Evolutionary conservation across 805 yeast species (phyloP).

Genomic region (Metschnikowia kunwiensis): DNA sequence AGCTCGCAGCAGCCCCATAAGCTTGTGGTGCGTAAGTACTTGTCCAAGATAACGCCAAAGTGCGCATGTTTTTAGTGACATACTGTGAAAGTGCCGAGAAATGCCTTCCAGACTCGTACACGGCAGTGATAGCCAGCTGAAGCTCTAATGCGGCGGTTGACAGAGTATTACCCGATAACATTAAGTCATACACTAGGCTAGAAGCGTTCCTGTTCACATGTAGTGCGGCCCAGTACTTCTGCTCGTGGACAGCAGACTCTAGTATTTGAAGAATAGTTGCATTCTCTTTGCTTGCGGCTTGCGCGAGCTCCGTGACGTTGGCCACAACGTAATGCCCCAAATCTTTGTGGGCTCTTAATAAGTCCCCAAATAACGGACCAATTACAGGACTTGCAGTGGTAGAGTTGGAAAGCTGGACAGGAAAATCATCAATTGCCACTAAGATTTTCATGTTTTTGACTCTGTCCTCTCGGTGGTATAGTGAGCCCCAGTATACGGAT

Average conservation of each 20-base stretch:
- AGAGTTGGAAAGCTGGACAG: constrained; percentile 19
- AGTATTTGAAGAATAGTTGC: constrained; percentile 21
- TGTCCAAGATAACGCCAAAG: constrained; percentile 23
- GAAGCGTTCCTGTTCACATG: constrained; percentile 28
- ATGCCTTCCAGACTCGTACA: constrained; percentile 31
- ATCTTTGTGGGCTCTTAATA: constrained; percentile 14
- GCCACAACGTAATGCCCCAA: constrained; percentile 23
- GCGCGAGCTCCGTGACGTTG: constrained; percentile 14
- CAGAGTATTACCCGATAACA: constrained; percentile 16
- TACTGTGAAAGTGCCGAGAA: constrained; percentile 32
- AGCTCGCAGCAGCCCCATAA: constrained; percentile 18
- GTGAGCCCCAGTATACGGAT: constrained; percentile 43
- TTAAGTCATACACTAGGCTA: constrained; percentile 19
- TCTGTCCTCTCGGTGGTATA: constrained; percentile 29
- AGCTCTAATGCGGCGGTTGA: constrained; percentile 17
- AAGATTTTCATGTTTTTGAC: constrained; percentile 33
- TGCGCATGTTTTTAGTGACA: constrained; percentile 29
- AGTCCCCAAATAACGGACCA: constrained; percentile 18
- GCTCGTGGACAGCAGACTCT: constrained; percentile 23
- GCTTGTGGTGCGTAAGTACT: constrained; percentile 20
- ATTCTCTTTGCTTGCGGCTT: constrained; percentile 19
- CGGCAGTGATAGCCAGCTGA: constrained; percentile 18
- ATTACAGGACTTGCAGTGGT: constrained; percentile 20
- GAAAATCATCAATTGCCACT: constrained; percentile 34
- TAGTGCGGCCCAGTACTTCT: constrained; percentile 31